Evolutionary conservation across 2,329 filamentous ascomycete species (phyloP), one percentile per base, ranked within the genome.

Genomic region (Fusarium fracticaudum): DNA sequence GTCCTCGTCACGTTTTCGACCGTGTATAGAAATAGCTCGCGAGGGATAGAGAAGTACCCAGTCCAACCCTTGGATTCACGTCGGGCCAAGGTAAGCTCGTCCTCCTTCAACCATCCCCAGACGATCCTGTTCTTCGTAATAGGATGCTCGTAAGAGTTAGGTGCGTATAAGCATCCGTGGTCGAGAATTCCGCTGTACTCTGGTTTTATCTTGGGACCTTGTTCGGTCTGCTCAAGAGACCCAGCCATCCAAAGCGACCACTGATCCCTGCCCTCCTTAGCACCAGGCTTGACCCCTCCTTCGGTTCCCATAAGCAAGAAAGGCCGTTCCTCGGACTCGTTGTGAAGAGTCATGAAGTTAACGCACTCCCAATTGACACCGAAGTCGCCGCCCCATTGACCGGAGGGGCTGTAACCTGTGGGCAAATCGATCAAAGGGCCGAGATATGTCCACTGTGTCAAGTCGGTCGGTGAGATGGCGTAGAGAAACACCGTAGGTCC

Each of bases 301-400:
- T 88, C 86, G 1, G 84, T 80, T 2, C 86, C 85, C 74, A 86
- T 83, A 2, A 87, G 78, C 29, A 87, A 69, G 58, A 88, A 85
- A 38, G 86, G 44, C 75, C 78, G 17, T 15, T 80, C 75, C 4
- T 79, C 64, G 7, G 43, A 51, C 8, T 71, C 74, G 22, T 85
- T 81, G 2, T 64, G 73, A 22, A 88, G 77, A 0, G 83, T 85
- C 71, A 85, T 78, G 51, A 87, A 83, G 71, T 86, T 87, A 29
- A 82, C 83, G 15, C 85, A 85, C 70, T 88, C 86, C 86, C 86
- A 88, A 59, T 89, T 89, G 15, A 84, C 79, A 1, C 87, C 87
- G 17, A 87, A 80, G 50, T 88, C 85, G 6, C 86, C 85, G 1
- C 83, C 84, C 86, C 87, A 88, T 53, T 80, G 78, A 1, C 85